Evolutionary conservation across 257 asterid species (phyloP), one percentile per base, ranked within the genome.

Genomic region (Solanum bukasovii): DNA sequence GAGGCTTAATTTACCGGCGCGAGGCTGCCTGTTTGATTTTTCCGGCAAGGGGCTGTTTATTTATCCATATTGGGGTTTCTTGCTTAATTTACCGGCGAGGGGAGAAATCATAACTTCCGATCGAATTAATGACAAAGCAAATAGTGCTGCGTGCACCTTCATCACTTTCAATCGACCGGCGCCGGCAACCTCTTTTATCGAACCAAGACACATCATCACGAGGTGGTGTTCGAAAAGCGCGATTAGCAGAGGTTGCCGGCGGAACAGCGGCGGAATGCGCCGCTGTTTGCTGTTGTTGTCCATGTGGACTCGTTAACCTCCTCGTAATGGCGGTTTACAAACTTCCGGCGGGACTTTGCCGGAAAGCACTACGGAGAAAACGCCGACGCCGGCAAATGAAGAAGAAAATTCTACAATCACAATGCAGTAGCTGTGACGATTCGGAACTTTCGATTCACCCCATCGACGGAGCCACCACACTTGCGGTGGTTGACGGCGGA

Each of bases 231-330:
- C 70, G 89, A 79, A 72, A 88, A 88, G 88, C 83, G 27, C 83
- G 95, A 81, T 79, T 94, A 65, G 95, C 93, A 52, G 98, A 96
- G 92, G 93, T 95, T 5, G 96, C 92, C 9, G 98, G 98, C 25
- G 96, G 96, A 16, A 95, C 98, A 1, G 75, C 98, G 33, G 98
- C 98, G 27, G 98, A 95, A 81, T 95, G 98, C 88, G 95, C 95
- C n/a, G 98, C 96, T 67, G 91, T 96, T 25, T 93, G 95, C 88
- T 96, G 98, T 88, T 96, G 98, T 89, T 94, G 98, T 56, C 98
- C 98, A 1, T 96, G 98, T 88, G 95, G 94, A 38, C 42, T 96
- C 13, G 92, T 92, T 40, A 89, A 94, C 78, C 92, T 96, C 49
- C 88, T 96, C 25, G 92, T 96, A 20, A 79, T 95, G 21, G 96